These are phyloP conservation scores for Macrolepiota fuliginosa DNA, from an alignment of 768 basidiomycete genomes.

Conservation along the genomic window DNA sequence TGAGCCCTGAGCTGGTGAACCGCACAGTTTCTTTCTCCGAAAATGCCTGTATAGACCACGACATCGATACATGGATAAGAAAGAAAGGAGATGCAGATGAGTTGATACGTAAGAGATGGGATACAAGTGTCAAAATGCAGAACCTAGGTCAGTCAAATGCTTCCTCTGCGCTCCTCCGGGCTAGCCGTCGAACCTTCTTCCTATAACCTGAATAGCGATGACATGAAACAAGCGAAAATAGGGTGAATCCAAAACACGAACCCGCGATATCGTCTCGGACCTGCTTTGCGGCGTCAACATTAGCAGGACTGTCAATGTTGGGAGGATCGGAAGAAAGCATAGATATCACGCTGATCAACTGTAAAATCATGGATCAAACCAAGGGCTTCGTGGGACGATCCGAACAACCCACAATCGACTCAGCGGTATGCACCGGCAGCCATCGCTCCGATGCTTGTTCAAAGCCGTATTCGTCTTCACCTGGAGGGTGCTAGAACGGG, in stretches of 20 bases:
- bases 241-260: slow-evolving; percentile 27
- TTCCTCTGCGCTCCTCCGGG: slow-evolving; percentile 85
- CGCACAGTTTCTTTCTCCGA: neutral
- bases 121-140: neutral
- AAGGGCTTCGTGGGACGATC: slow-evolving; percentile 3
- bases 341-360: slow-evolving; percentile 97
- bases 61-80: slow-evolving; percentile 4
- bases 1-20: too few species aligned
- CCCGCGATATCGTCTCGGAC: slow-evolving; percentile 63
- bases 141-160: slow-evolving; percentile 57
- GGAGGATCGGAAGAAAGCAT: slow-evolving; percentile 90
- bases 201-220: slow-evolving; percentile 60
- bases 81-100: slow-evolving; percentile 4
- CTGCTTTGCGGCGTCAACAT: slow-evolving; percentile 94
- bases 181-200: slow-evolving; percentile 95
- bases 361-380: slow-evolving; percentile 9
- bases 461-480: slow-evolving; percentile 95
- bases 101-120: neutral
- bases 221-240: slow-evolving; percentile 6
- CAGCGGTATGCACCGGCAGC: slow-evolving; percentile 96
- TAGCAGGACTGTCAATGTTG: slow-evolving; percentile 91
- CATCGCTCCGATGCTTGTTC: slow-evolving; percentile 97
- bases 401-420: slow-evolving; percentile 75
- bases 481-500: slow-evolving; percentile 77
- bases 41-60: neutral